Evolutionary conservation across 768 basidiomycete species (phyloP), one percentile per base, ranked within the genome.

Genomic region (Cystobasidium ongulense): DNA sequence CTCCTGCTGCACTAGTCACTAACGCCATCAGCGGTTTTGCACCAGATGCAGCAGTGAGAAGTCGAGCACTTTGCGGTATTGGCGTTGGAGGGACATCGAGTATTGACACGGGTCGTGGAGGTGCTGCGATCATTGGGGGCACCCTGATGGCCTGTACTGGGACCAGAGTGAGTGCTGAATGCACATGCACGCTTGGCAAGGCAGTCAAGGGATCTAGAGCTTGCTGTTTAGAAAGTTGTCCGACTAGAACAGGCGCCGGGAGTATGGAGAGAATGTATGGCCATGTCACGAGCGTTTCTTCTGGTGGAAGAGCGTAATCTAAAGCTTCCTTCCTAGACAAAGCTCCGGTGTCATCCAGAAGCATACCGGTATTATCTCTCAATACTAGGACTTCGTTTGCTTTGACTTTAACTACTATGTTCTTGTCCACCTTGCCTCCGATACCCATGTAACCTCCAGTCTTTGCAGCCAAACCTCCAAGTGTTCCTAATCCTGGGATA

Each of bases 301-400:
- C 91, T 27, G 90, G 91, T 59, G 88, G 85, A n/a, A 86, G 85
- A 0, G 88, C 86, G 89, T 90, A 93, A 74, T 86, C 86, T 18
- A 94, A 85, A 27, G 82, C 10, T 88, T 85, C 75, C 87, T 91
- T 92, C 75, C 5, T 53, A 31, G 25, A 4, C 50, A 76, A 31
- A 50, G 63, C 64, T 36, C 78, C 11, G 2, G 10, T 38, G 23
- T 35, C 61, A 39, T 71, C 75, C 33, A 73, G 54, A 11, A 72
- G 43, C 29, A 64, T 54, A 21, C 57, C 33, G 50, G n/a, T 39
- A 57, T 25, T 43, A 1, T 64, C 84, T 88, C 80, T 76, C 1
- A 86, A 85, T 39, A 92, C 85, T 1, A 93, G 81, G 8, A 86
- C 85, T 77, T 93, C 89, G 0, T 83, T 83, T 7, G 27, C 39